These are phyloP conservation scores for Torulaspora franciscae DNA, from an alignment of 805 yeast genomes.

Conservation along the genomic window DNA sequence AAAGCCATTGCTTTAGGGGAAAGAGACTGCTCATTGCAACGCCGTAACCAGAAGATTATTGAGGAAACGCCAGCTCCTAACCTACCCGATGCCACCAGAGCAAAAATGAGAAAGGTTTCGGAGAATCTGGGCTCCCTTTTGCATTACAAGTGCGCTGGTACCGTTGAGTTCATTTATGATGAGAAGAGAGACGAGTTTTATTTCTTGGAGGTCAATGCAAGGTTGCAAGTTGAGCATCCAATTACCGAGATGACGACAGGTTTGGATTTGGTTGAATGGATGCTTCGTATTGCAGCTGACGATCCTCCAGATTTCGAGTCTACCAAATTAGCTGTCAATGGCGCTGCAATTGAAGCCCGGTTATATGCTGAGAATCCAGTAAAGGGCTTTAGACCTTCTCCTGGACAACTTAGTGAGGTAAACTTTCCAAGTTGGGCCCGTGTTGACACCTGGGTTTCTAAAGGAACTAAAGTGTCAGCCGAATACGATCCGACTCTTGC, in stretches of 20 bases:
- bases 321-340: slow-evolving; percentile 55
- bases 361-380: slow-evolving; percentile 96
- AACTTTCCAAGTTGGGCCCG: slow-evolving; percentile 87
- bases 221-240: slow-evolving; percentile 97
- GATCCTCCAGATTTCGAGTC: slow-evolving; percentile 69
- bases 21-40: slow-evolving; percentile 94
- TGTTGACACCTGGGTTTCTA: slow-evolving; percentile 88
- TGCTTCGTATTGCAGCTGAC: slow-evolving; percentile 88
- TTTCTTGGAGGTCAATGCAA: slow-evolving; percentile 92
- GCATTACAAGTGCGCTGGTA: slow-evolving; percentile 95
- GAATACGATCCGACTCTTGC: slow-evolving; percentile 97
- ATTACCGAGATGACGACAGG: slow-evolving; percentile 95
- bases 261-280: slow-evolving; percentile 93
- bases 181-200: slow-evolving; percentile 81
- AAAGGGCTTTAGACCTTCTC: slow-evolving; percentile 91
- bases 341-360: slow-evolving; percentile 96
- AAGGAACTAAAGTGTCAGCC: slow-evolving; percentile 82
- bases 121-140: slow-evolving; percentile 75
- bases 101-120: slow-evolving; percentile 72
- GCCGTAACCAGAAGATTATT: slow-evolving; percentile 93
- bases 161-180: slow-evolving; percentile 93
- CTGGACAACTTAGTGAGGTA: slow-evolving; percentile 87
- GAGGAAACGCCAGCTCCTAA: slow-evolving; percentile 99
- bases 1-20: slow-evolving; percentile 92
- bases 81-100: slow-evolving; percentile 74